Base-by-base conservation (phyloP, 352 stramenopile species). In the Thalassiosira hispida region DNA sequence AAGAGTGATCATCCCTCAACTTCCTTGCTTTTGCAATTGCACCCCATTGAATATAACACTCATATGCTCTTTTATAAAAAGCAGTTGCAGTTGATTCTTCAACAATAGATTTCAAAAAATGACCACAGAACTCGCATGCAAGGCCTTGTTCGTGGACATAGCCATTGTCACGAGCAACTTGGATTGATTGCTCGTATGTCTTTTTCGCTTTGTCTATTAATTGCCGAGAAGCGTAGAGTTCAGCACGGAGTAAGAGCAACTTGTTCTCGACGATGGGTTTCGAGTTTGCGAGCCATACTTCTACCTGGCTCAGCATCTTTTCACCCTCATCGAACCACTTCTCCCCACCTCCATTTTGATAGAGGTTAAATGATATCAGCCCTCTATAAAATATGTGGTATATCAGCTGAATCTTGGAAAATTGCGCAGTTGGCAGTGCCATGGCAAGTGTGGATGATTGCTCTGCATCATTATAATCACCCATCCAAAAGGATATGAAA, bases 1-100 rank as follows among this genome's bases (percentile, higher is more conserved):
- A 18, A 22, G 38, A 22, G 14, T 67, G 27, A n/a, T 67, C 33
- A 2, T 38, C 40, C 35, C 20, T 25, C 29, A 67, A 8, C 7
- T 55, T 49, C 1, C 33, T 40, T 38, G 57, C 57, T 20, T 53
- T 29, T 5, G 35, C 38, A 23, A 67, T 9, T 18, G 57, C 57
- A 11, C 57, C 57, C 57, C 57, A 67, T 67, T 53, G n/a, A 29
- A 53, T 18, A 12, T 71, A 71, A 33, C 46, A 71, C 29, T 20
- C 22, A 22, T 71, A 25, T 40, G 62, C 62, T 14, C 18, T 49
- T 33, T 53, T 60, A 14, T 46, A 61, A 18, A 46, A 71, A 3
- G 22, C 2, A 1, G 11, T 61, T 0, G 62, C 62, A 12, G 20
- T n/a, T 12, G 47, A 25, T 20, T 31, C 20, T 31, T 71, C 62